phyloP scores from a whole-genome alignment of 2,329 filamentous ascomycete species.

The Stagonosporopsis tanaceti region DNA sequence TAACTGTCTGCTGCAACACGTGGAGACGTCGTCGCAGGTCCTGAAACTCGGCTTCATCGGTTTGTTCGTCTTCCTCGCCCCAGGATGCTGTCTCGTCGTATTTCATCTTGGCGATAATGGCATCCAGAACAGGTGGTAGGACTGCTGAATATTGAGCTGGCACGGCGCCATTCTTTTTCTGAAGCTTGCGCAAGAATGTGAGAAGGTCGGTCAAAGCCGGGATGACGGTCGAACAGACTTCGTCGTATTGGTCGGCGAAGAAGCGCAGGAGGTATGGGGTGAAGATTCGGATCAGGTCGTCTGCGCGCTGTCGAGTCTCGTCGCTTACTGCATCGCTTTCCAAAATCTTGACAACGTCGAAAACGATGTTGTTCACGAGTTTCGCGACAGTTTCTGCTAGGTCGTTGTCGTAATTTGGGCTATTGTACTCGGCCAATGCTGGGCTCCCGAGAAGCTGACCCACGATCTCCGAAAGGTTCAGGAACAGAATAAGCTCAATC shows the following conservation, averaged over 20 bases:
- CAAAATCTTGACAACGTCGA: constrained; percentile 86
- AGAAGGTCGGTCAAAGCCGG: constrained; percentile 91
- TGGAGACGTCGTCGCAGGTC: constrained; percentile 90
- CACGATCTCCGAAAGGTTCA: constrained; percentile 87
- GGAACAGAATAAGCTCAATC: constrained; percentile 88
- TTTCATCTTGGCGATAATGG: constrained; percentile 94
- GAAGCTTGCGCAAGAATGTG: constrained; percentile 85
- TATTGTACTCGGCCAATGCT: constrained; percentile 78
- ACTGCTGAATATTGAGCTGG: constrained; percentile 79
- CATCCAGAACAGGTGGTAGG: constrained; percentile 86
- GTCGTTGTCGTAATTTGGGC: constrained; percentile 91
- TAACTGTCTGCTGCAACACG: constrained; percentile 90
- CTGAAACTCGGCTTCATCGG: constrained; percentile 96
- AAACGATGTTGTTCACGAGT: constrained; percentile 87
- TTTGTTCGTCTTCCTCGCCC: constrained; percentile 93
- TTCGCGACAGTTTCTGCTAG: constrained; percentile 94
- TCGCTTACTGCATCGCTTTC: constrained; percentile 72
- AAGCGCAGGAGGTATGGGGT: constrained; percentile 88
- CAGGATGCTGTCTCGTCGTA: constrained; percentile 94
- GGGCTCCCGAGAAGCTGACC: constrained; percentile 85
- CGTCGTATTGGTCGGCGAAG: constrained; percentile 97
- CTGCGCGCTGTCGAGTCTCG: constrained; percentile 75
- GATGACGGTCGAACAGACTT: constrained; percentile 95
- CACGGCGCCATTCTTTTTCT: constrained; percentile 68
- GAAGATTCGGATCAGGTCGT: constrained; percentile 82